Percentiles rank a stretch among this genome's conserved stretches.
Conservation (phyloP, 495 filamentous ascomycete species). For the Neurospora sp. region DNA sequence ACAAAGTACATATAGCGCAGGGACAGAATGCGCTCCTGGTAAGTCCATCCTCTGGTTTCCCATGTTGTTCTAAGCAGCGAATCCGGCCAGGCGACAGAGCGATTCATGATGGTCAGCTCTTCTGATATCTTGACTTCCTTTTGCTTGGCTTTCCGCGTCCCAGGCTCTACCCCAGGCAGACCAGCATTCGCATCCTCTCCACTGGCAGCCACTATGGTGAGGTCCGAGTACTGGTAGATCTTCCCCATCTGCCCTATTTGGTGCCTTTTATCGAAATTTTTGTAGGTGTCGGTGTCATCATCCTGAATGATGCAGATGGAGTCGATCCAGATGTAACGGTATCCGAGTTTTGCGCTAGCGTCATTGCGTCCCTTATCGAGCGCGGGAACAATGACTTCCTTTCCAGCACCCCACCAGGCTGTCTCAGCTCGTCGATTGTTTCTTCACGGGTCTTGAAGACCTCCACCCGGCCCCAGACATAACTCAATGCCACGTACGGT, state of each 20-base stretch:
- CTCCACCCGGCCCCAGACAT: background rate
- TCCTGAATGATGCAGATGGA: constrained; percentile 23
- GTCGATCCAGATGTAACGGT: constrained; percentile 16
- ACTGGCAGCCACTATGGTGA: background rate
- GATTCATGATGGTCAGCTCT: background rate
- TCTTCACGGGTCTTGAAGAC: background rate
- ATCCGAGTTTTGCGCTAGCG: background rate
- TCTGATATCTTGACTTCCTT: background rate
- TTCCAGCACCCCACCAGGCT: background rate
- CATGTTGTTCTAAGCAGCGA: background rate
- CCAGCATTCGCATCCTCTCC: background rate
- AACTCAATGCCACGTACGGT: background rate
- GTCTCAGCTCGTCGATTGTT: background rate
- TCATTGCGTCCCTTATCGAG: background rate
- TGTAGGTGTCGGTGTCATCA: constrained; percentile 10
- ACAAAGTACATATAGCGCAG: background rate
- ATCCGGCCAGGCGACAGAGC: background rate
- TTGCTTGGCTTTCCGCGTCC: background rate
- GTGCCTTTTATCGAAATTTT: constrained; percentile 5
- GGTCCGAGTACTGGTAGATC: background rate
- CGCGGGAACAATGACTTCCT: background rate
- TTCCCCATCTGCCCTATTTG: constrained; percentile 19
- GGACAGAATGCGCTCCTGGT: background rate
- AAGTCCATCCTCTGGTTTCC: background rate
- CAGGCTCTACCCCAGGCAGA: background rate